Base-by-base conservation (phyloP, 140 eudicot species). In the Cichorium intybus region DNA sequence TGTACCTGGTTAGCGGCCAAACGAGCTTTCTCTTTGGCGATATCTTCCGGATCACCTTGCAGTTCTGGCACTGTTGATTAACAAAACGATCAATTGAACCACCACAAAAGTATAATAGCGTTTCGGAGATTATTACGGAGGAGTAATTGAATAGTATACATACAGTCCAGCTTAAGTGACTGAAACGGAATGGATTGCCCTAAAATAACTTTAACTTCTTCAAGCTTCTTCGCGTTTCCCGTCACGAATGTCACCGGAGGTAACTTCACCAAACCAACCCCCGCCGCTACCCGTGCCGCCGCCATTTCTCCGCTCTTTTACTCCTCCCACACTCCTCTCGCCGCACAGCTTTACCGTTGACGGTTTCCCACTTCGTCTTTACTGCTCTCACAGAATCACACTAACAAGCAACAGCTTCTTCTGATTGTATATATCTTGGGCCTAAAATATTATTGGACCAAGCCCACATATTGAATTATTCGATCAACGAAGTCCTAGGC, bases 11-110 rank as follows among this genome's bases (percentile, higher is more conserved):
- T 75, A 7, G 96, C 96, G 43, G 97, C 96, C 29, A 90, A 70
- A 28, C 97, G 83, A 68, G 96, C 97, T 74, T 90, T 90, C 48
- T 90, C 96, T 76, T 87, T 90, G 14, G 97, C 80, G 33, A 90
- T 90, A 26, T 87, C 96, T 46, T 84, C 96, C 0, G 97, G 97
- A 39, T 90, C 97, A 1, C 97, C 96, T 81, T 90, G 96, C 53
- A 90, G 39, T 69, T 90, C 97, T 4, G 96, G 96, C 64, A 90
- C 96, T 90, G 74, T 39, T 10, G 50, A 56, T 31, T 15, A 34
- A 14, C n/a, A 23, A 43, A 22, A 34, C 66, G 46, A 68, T 43
- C 35, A 57, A 43, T 57, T 12, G 39, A 60, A 48, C 15, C 7
- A 3, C 9, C 0, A 27, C 0, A 14, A 35, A 54, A 15, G 18